Evolutionary conservation across 371 early-diverging fungal species (phyloP).

Genomic region (Haplosporangium sp.): DNA sequence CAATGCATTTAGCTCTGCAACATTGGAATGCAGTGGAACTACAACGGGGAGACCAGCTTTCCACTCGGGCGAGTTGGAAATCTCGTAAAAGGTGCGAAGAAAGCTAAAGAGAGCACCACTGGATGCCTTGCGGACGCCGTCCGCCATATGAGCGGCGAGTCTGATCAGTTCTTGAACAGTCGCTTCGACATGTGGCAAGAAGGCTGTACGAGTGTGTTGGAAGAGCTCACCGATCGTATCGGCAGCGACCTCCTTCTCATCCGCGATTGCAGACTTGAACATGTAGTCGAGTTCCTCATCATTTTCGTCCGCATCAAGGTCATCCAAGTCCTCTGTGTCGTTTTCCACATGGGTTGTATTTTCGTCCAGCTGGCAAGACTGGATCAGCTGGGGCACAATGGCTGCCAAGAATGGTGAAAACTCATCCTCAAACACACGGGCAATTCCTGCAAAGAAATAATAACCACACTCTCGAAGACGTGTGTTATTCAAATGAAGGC

Average conservation of each 20-base stretch:
- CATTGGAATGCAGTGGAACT: conserved; percentile 80
- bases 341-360: conserved; percentile 54
- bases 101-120: conserved; percentile 78
- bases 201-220: conserved; percentile 76
- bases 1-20: conserved; percentile 72
- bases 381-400: conserved; percentile 81
- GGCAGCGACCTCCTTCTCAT: conserved; percentile 92
- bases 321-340: conserved; percentile 54
- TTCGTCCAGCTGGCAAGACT: conserved; percentile 80
- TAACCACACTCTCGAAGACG: conserved; percentile 87
- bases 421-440: conserved; percentile 85
- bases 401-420: conserved; percentile 80
- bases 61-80: conserved; percentile 77
- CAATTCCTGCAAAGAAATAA: conserved; percentile 86
- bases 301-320: conserved; percentile 63
- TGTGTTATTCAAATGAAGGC: conserved; percentile 75
- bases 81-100: conserved; percentile 76
- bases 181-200: conserved; percentile 87
- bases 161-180: conserved; percentile 71
- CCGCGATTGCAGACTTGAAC: conserved; percentile 86
- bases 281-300: conserved; percentile 69
- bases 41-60: conserved; percentile 74
- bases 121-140: conserved; percentile 86
- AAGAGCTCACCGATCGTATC: conserved; percentile 90
- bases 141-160: conserved; percentile 78